Evolutionary conservation across 2,329 filamentous ascomycete genomes (phyloP), one percentile per base, ranked within the genome.

Genomic region (Zymoseptoria pseudotritici): DNA sequence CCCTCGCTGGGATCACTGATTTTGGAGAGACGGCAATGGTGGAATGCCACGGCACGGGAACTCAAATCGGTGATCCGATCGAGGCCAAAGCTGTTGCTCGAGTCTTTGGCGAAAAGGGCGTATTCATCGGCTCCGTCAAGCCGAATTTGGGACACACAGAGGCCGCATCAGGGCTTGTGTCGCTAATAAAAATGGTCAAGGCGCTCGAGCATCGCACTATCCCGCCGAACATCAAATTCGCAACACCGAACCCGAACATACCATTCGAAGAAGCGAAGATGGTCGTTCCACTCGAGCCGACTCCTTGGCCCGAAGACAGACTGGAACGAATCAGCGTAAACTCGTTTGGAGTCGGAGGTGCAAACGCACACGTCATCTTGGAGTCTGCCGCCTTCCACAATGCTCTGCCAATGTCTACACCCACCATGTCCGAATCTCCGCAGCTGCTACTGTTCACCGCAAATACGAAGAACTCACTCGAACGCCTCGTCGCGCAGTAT

Each of bases 11-110:
- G 0, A 68, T 78, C 0, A 42, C 31, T 5, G 42, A 58, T 19
- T n/a, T 58, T 4, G 20, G 26, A 9, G 36, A 54, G 4, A 61
- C 61, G 17, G 57, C 50, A 6, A 67, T 56, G 42, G 51, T 69
- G 22, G 69, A 71, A 50, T 61, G 61, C 1, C 70, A 71, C 51
- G 68, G 66, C 17, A 72, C 69, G n/a, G 70, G 69, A 2, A 71
- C 69, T n/a, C 21, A 46, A 8, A 46, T 57, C 26, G 67, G 67
- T 7, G 67, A 69, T 50, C 58, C 65, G 2, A 57, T 59, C 9
- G 69, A 72, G 46, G 56, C 61, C 10, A 54, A 61, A 17, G 67
- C 64, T 7, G 46, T 66, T 6, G 62, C 54, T 19, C 26, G 42
- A 9, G 50, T 56, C 1, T 60, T 65, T 53, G 58, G 53, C 19